phyloP scores from a whole-genome alignment of 805 yeast species.

The Clavispora phyllophila region DNA sequence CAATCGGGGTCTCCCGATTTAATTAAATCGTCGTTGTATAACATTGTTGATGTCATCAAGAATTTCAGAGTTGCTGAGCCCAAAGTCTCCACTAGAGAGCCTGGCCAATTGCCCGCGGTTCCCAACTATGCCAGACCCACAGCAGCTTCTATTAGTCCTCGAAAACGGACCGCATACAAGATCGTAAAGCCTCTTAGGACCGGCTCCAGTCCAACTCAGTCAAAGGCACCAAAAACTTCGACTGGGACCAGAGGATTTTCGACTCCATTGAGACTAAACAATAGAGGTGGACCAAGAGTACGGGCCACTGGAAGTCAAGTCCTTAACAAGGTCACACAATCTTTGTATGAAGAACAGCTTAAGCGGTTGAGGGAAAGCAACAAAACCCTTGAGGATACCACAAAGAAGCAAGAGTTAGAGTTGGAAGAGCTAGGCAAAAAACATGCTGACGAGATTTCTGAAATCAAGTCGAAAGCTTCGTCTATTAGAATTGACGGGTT shows the following conservation, averaged over 20 bases:
- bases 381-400: not conserved
- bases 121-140: constrained; percentile 34
- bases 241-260: not conserved
- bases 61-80: constrained; percentile 7
- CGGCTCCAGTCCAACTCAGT: not conserved
- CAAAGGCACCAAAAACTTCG: not conserved
- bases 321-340: not conserved
- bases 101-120: not conserved
- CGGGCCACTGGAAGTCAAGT: not conserved
- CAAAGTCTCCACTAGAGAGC: not conserved
- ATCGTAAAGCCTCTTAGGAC: not conserved
- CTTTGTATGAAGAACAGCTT: not conserved
- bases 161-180: not conserved
- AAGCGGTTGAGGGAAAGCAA: constrained; percentile 1
- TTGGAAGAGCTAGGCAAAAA: not conserved
- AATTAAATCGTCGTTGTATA: constrained; percentile 23
- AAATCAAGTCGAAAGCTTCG: not conserved
- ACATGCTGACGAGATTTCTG: not conserved
- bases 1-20: constrained; percentile 20
- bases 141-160: constrained; percentile 18
- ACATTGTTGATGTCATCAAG: constrained; percentile 20
- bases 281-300: not conserved
- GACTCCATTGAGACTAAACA: not conserved
- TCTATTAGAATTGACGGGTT: not conserved
- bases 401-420: not conserved